Base-by-base conservation (phyloP, 768 basidiomycete genomes). In the Chalciporus pseudorubinellus region DNA sequence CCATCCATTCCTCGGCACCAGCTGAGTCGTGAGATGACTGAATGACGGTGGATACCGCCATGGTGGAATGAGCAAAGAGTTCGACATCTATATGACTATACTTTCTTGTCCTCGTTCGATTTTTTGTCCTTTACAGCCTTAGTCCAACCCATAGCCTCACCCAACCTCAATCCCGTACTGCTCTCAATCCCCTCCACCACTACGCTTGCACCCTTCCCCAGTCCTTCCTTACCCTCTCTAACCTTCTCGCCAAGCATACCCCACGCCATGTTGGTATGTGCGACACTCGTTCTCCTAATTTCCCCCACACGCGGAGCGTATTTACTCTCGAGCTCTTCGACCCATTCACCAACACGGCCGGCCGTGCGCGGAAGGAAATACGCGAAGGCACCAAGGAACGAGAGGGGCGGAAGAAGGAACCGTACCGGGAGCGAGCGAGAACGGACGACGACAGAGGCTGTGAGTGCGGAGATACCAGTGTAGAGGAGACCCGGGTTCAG, bases 401-500 rank as follows among this genome's bases (percentile, higher is more conserved):
- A 80, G 20, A 82, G 53, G 0, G 95, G 89, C 0, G 95, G 95
- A 13, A 94, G 77, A 40, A 87, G 55, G 46, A 87, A 59, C 18
- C 95, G 87, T 6, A 82, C 71, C 28, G 84, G 77, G 48, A 94
- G 70, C 46, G 74, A 64, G 56, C 94, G 84, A 58, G 87, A 88
- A 39, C 94, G 86, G 0, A 89, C 82, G 50, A 98, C 59, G 60
- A 98, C 86, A 50, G 93, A 93, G 2, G 89, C 92, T 4, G 89
- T 87, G 43, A 98, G 83, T 13, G 92, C 84, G 3, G 92, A 84
- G 44, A 98, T 80, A 44, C 92, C 91, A 41, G 91, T 87, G 74
- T 95, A 98, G 48, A 98, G 84, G 5, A 88, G 62, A n/a, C 89
- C 92, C 1, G 95, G 95, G 10, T 86, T 92, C 24, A 97, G 80